These are phyloP conservation scores for Thymus mandschuricus DNA, from an alignment of 257 asterid genomes.

Conservation along the genomic window DNA sequence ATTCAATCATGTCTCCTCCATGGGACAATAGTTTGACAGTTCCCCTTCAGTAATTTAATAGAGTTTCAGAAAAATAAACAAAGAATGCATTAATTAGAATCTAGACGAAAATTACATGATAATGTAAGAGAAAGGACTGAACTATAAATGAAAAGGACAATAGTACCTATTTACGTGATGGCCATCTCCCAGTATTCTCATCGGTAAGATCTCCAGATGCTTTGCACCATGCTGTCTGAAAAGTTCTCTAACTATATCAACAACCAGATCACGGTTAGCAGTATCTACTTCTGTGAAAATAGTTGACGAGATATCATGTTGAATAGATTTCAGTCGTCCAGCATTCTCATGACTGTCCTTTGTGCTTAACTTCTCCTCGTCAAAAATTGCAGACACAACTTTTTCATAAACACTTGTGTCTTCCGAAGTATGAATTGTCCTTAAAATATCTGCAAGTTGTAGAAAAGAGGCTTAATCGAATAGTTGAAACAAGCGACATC, in stretches of 20 bases:
- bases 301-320: slow-evolving; percentile 59
- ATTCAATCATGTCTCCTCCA: slow-evolving; percentile 94
- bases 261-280: slow-evolving; percentile 61
- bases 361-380: slow-evolving; percentile 58
- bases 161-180: slow-evolving; percentile 62
- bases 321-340: slow-evolving; percentile 58
- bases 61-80: slow-evolving; percentile 18
- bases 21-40: slow-evolving; percentile 76
- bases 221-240: slow-evolving; percentile 85
- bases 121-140: not conserved
- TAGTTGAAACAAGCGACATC: slow-evolving; percentile 27
- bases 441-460: slow-evolving; percentile 65
- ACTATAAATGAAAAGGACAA: slow-evolving; percentile 14
- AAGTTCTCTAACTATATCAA: slow-evolving; percentile 64
- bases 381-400: slow-evolving; percentile 77
- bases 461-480: slow-evolving; percentile 26
- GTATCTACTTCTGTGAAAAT: slow-evolving; percentile 68
- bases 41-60: slow-evolving; percentile 48
- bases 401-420: slow-evolving; percentile 74
- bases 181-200: slow-evolving; percentile 71
- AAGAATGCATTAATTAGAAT: slow-evolving; percentile 27
- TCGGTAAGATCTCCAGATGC: slow-evolving; percentile 80
- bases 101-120: slow-evolving; percentile 16
- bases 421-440: slow-evolving; percentile 83
- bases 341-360: slow-evolving; percentile 54